Conservation (phyloP, 441 rosid genomes). For the Breynia disticha region DNA sequence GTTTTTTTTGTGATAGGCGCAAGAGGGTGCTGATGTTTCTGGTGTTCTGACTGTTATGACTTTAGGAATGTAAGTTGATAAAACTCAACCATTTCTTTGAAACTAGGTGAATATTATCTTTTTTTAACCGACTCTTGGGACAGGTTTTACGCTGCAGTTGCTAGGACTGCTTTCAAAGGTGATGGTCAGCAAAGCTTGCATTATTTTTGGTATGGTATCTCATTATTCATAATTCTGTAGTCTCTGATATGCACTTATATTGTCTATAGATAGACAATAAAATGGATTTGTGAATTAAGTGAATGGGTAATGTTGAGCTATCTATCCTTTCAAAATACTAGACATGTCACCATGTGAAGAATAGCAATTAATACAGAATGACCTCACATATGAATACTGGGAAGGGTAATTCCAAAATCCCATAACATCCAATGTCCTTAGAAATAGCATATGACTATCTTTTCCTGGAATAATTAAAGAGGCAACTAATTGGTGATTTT, state of each 20-base stretch:
- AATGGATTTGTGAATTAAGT: no score
- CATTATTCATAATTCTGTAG: slow-evolving; percentile 7
- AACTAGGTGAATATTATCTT: slow-evolving; percentile 9
- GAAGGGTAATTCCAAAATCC: no score
- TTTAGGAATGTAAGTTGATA: slow-evolving; percentile 75
- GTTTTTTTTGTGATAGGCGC: slow-evolving; percentile 46
- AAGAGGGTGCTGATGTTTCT: slow-evolving; percentile 73
- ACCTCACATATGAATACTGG: no score
- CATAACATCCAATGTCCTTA: no score
- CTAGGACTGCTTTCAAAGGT: slow-evolving; percentile 89
- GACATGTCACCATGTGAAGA: no score
- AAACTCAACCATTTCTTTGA: slow-evolving; percentile 8
- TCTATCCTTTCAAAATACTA: no score
- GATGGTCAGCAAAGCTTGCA: slow-evolving; percentile 88
- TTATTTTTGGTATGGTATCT: slow-evolving; percentile 66
- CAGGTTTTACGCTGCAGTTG: slow-evolving; percentile 93
- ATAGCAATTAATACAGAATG: no score
- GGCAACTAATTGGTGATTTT: no score
- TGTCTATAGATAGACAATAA: no score
- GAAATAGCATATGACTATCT: no score
- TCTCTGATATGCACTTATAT: background rate
- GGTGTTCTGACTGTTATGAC: slow-evolving; percentile 95
- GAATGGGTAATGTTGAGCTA: no score
- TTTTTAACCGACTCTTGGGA: slow-evolving; percentile 17
- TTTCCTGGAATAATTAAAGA: no score